Evolutionary conservation across 345 rosid genomes (phyloP), one percentile per base, ranked within the genome.

Genomic region (Clarkia xantiana): DNA sequence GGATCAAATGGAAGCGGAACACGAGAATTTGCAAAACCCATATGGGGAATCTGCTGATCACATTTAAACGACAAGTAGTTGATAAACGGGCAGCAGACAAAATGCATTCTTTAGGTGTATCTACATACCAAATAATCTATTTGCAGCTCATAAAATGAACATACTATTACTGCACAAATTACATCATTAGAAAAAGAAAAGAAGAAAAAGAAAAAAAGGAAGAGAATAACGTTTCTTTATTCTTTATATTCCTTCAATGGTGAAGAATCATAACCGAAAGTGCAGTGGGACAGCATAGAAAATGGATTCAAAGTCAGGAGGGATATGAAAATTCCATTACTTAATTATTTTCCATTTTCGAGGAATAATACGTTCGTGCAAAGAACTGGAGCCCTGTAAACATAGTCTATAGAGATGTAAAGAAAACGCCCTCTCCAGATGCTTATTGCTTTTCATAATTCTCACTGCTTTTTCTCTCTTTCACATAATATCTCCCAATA

Each of bases 1-100:
- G 69, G 56, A 42, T 73, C 78, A 58, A 54, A 70, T 51, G 94
- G 89, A 62, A 86, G 52, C 1, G 79, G 86, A 60, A 83, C 81
- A 17, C 94, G 76, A 43, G 77, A 64, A 52, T 78, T 66, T 45
- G 67, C 36, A 63, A 71, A 61, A 44, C 78, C 70, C 63, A 70
- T 62, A 71, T 69, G 71, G 66, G 64, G 79, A 60, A 73, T 50
- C 89, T 72, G 77, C 61, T 25, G 53, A 44, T 22, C 25, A 22
- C 43, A 69, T 43, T 62, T 53, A 53, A 66, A 47, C 9, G 55
- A 45, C 8, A 64, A 29, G 49, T 50, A 65, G 17, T 56, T 56
- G 59, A 63, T 52, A 42, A 62, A 53, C 25, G 42, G 48, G 42
- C 17, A 51, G 45, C 59, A 62, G 48, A 56, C 47, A 49, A 34